Evolutionary conservation across 2,329 filamentous ascomycete species (phyloP), one percentile per base, ranked within the genome.

Genomic region (Biscogniauxia mediterranea): DNA sequence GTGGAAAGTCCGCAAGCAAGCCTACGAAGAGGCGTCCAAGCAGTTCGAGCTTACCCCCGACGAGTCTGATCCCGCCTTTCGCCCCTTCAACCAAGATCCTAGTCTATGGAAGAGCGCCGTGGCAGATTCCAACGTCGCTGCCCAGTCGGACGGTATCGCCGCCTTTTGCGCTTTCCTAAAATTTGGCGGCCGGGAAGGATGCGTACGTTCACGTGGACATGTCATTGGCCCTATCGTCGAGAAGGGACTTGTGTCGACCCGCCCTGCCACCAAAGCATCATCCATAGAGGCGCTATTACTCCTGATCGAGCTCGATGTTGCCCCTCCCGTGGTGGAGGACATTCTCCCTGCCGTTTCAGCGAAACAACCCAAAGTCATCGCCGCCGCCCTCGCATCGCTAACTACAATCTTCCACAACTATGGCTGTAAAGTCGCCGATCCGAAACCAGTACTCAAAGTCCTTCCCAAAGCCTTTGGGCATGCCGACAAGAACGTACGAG

Each of bases 1-100:
- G 72, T 99, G 95, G 95, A 99, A 99, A 84, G 93, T 96, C 51
- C 87, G 95, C 72, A 99, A 99, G 79, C 88, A 87, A 73, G 95
- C 89, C 57, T 99, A 98, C 75, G 95, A 99, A 82, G 92, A 95
- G 68, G 93, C 92, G 20, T 86, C 90, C 50, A 93, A 95, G 76
- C 86, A 89, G 68, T 98, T 99, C 76, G 89, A 93, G 74, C 81
- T 86, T 61, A 92, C 93, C 5, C 89, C 92, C 63, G 89, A 93
- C 77, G 94, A 98, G 74, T 85, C 88, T 69, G 91, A 96, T 74
- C 88, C 93, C 13, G 89, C 89, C 42, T 97, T 99, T 70, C 85
- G 88, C 69, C 92, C 94, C 1, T 99, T 98, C 72, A 78, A 95
- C 63, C 87, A 90, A 73, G 95, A 99, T 68, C 83, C 93, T 0